Conservation (phyloP, 495 filamentous ascomycete genomes). For the Hypomontagnella monticulosa region DNA sequence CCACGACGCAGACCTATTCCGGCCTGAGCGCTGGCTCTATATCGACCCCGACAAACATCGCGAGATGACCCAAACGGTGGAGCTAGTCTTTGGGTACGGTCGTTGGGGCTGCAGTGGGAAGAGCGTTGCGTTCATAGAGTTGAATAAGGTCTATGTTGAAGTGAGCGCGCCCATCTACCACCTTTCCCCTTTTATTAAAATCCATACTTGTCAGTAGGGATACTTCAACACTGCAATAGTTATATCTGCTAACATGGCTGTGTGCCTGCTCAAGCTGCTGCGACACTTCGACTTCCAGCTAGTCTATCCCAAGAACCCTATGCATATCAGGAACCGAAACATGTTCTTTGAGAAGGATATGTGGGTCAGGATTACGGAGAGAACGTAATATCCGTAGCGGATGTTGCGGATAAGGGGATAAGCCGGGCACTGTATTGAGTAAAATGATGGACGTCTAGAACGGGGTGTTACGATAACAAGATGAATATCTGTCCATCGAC, state of each 20-base stretch:
- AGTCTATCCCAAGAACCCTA: conserved; percentile 24
- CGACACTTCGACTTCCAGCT: conserved; percentile 37
- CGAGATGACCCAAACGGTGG: conserved; percentile 49
- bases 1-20: conserved; percentile 54
- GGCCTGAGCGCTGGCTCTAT: conserved; percentile 65
- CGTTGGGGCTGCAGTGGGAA: conserved; percentile 52
- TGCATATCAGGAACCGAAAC: conserved; percentile 28
- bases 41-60: conserved; percentile 41
- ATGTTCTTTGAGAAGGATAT: conserved; percentile 46
- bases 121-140: conserved; percentile 51
- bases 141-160: conserved; percentile 64
- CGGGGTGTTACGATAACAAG: too few species aligned
- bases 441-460: neutral
- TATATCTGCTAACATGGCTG: conserved; percentile 6
- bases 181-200: neutral
- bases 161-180: conserved; percentile 37
- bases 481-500: too few species aligned
- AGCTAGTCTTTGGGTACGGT: conserved; percentile 48
- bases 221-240: neutral
- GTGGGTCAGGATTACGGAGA: conserved; percentile 45
- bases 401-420: neutral
- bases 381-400: neutral
- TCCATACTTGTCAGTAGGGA: neutral
- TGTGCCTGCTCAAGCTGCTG: conserved; percentile 8
- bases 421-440: neutral